These are phyloP conservation scores for Cladosporium colombiae DNA, from an alignment of 2,329 filamentous ascomycete species.

Conservation along the genomic window DNA sequence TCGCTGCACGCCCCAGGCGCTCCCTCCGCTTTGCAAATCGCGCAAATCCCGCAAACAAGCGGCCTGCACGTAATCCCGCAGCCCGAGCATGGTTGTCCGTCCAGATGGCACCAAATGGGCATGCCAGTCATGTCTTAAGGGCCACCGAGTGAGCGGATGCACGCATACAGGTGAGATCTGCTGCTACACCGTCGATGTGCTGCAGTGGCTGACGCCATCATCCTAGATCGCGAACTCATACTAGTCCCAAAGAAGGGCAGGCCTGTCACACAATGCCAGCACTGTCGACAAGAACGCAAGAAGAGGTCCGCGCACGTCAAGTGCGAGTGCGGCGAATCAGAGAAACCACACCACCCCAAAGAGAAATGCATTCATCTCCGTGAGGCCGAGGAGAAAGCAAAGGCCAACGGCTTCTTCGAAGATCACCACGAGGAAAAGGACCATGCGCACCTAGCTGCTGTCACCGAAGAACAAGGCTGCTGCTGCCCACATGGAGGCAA, in stretches of 20 bases:
- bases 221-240: slow-evolving; percentile 79
- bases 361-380: slow-evolving; percentile 48
- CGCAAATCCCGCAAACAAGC: slow-evolving; percentile 24
- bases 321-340: slow-evolving; percentile 84
- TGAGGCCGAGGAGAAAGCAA: slow-evolving; percentile 39
- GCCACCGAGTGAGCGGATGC: slow-evolving; percentile 98
- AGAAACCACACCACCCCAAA: slow-evolving; percentile 66
- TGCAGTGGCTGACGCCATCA: slow-evolving; percentile 24
- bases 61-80: slow-evolving; percentile 13
- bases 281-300: slow-evolving; percentile 95
- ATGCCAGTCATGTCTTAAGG: slow-evolving; percentile 96
- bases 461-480: slow-evolving; percentile 45
- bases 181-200: background rate
- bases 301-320: slow-evolving; percentile 91
- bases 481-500: slow-evolving; percentile 61
- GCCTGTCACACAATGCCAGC: slow-evolving; percentile 94
- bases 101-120: slow-evolving; percentile 91
- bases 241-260: slow-evolving; percentile 98
- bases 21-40: slow-evolving; percentile 21
- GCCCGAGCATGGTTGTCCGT: slow-evolving; percentile 38
- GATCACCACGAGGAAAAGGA: slow-evolving; percentile 28
- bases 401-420: slow-evolving; percentile 31
- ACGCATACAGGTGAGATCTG: slow-evolving; percentile 80
- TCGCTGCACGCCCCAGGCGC: slow-evolving; percentile 12
- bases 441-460: slow-evolving; percentile 32